phyloP scores from a whole-genome alignment of 2,329 filamentous ascomycete species.

The Claviceps maximensis region DNA sequence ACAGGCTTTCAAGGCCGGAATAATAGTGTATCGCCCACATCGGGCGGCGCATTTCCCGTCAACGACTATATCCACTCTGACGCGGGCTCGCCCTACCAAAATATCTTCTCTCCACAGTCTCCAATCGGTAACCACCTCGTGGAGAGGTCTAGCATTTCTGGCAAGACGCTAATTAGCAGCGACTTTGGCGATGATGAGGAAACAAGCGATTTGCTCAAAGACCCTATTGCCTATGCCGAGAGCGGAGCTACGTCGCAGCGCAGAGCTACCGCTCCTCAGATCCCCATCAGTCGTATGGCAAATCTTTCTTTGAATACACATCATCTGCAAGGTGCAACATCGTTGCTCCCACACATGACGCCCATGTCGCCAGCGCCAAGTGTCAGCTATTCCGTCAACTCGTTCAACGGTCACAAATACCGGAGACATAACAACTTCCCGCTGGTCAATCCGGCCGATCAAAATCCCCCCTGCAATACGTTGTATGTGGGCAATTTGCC shows the following conservation, averaged over 20 bases:
- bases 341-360: conserved; percentile 34
- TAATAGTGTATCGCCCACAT: conserved; percentile 43
- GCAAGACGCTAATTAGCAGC: conserved; percentile 61
- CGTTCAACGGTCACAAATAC: conserved; percentile 37
- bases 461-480: conserved; percentile 96
- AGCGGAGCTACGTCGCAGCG: conserved; percentile 36
- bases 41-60: conserved; percentile 36
- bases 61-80: conserved; percentile 49
- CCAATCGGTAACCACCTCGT: conserved; percentile 57
- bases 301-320: conserved; percentile 57
- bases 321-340: conserved; percentile 36
- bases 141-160: conserved; percentile 46
- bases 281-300: conserved; percentile 56
- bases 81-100: conserved; percentile 40
- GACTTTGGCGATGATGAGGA: conserved; percentile 54
- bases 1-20: conserved; percentile 51
- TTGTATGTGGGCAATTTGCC: conserved; percentile 96
- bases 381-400: conserved; percentile 12
- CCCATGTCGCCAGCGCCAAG: conserved; percentile 40
- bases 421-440: conserved; percentile 49
- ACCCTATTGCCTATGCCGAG: conserved; percentile 61
- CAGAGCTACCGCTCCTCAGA: conserved; percentile 57
- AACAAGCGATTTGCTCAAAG: conserved; percentile 56
- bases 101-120: conserved; percentile 59
- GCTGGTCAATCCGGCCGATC: conserved; percentile 88